Evolutionary conservation across 495 filamentous ascomycete species (phyloP), one percentile per base, ranked within the genome.

Genomic region (Saxispiralis lemnorum): DNA sequence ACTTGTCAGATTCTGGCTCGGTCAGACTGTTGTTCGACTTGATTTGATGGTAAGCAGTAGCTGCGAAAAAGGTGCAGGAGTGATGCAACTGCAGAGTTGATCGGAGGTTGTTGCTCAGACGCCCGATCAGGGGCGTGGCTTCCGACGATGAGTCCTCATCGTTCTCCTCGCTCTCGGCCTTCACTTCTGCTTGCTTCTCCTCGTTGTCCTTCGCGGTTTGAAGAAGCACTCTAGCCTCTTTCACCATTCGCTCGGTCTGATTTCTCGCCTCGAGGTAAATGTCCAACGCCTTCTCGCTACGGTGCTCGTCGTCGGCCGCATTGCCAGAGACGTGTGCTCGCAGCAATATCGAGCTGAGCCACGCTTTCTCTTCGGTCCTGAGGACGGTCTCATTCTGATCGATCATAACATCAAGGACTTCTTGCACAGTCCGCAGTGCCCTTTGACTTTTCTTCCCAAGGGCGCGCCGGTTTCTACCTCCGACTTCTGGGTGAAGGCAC

Each of bases 391-490:
- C 77, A 12, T 76, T 81, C 44, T 83, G 71, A 18, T 93, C 86
- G 45, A 93, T 76, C 88, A 96, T 93, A 3, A 77, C 75, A 33
- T 82, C 75, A 17, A 96, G 63, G 1, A 94, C 84, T 53, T 96
- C 79, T 13, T 71, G 68, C 6, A 93, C 78, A 7, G 85, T 88
- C n/a, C 78, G 66, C 39, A 89, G 59, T 7, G 79, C 76, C 0
- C 73, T 79, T 43, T 67, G 67, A 21, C 63, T 71, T 16, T 66
- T 61, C n/a, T n/a, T 28, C 3, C 82, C 81, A 6, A 93, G 62
- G 0, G 73, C 73, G 43, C 70, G 69, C 15, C 79, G 70, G 55
- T 82, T 83, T n/a, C 66, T 66, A 9, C 62, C 67, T 7, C 78
- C 78, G 31, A 85, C 71, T 44, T 86, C 67, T 2, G 88, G 81